Evolutionary conservation across 2,329 filamentous ascomycete species (phyloP), one percentile per base, ranked within the genome.

Genomic region (Cordyceps farinosa): DNA sequence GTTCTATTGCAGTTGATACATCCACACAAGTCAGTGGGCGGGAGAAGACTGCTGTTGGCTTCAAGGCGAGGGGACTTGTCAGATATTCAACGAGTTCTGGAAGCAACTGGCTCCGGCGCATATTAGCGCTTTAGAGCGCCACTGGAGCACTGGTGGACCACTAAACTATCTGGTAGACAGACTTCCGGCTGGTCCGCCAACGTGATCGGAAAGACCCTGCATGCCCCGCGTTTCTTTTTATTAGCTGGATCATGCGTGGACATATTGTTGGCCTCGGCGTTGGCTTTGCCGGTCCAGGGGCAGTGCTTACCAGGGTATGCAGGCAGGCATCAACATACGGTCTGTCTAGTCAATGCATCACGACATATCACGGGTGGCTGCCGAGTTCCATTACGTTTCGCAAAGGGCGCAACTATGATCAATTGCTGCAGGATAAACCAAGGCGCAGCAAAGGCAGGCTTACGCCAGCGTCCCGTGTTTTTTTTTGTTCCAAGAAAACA

Each of bases 131-230:
- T 9, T 29, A 34, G 51, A 38, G 9, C 54, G 30, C 32, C 51
- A 53, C 11, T 1, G 40, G 27, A 47, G 42, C 42, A 57, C 53
- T 55, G 45, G 13, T 40, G 45, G 27, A 17, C 51, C 51, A 34
- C 29, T 45, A 56, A 56, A 34, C 29, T 22, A 34, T 13, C 27
- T n/a, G 17, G 10, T 5, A 30, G 17, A 38, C n/a, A 50, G 44
- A 11, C 34, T 50, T 51, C 45, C 56, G 56, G 47, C 48, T 51
- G 56, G 56, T 51, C 55, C 56, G 56, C 30, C 36, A 61, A 40
- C 59, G 59, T 61, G 59, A 61, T 61, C 59, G 59, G 59, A 61
- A 47, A 55, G 57, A 53, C 51, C 48, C n/a, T 61, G 50, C 40
- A 22, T 55, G 59, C 59, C 59, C 59, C 51, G 59, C 59, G 59